Percentiles rank a stretch among this genome's conserved stretches.
Evolutionary conservation across 2,329 filamentous ascomycete species (phyloP).

Genomic region (Sarocladium kiliense): DNA sequence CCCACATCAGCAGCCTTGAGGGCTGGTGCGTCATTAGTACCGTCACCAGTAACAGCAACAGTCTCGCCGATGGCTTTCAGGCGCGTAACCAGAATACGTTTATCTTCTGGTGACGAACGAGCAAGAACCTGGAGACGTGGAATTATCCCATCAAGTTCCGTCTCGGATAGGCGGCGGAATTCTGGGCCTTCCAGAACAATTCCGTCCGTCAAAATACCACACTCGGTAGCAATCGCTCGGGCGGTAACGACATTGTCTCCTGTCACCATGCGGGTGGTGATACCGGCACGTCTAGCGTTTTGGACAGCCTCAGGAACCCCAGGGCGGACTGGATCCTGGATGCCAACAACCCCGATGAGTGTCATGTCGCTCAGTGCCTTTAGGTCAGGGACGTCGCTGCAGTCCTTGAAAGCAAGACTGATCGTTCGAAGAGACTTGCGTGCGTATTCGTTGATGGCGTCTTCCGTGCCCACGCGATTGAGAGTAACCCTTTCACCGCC

Average conservation of each 20-base stretch:
- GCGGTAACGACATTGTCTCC: conserved; percentile 64
- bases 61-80: conserved; percentile 52
- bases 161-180: conserved; percentile 51
- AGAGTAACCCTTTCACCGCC: conserved; percentile 38
- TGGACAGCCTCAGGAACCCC: conserved; percentile 61
- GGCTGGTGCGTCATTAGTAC: conserved; percentile 62
- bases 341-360: conserved; percentile 66
- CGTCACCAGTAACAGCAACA: conserved; percentile 61
- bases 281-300: conserved; percentile 59
- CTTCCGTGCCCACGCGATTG: conserved; percentile 44
- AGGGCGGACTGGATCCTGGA: conserved; percentile 63
- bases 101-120: conserved; percentile 56
- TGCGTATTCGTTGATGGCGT: conserved; percentile 53
- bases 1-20: conserved; percentile 62
- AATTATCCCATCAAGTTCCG: conserved; percentile 47
- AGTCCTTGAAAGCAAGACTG: conserved; percentile 69
- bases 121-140: conserved; percentile 47
- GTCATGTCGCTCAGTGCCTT: conserved; percentile 54
- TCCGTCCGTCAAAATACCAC: conserved; percentile 56
- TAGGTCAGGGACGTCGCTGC: conserved; percentile 61
- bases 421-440: conserved; percentile 69
- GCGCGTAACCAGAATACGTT: conserved; percentile 48
- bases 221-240: conserved; percentile 59
- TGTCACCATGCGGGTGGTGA: conserved; percentile 68
- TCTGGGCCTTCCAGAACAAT: conserved; percentile 62